Conservation (phyloP, 2,329 filamentous ascomycete genomes). For the Pestalotiopsis sp. region DNA sequence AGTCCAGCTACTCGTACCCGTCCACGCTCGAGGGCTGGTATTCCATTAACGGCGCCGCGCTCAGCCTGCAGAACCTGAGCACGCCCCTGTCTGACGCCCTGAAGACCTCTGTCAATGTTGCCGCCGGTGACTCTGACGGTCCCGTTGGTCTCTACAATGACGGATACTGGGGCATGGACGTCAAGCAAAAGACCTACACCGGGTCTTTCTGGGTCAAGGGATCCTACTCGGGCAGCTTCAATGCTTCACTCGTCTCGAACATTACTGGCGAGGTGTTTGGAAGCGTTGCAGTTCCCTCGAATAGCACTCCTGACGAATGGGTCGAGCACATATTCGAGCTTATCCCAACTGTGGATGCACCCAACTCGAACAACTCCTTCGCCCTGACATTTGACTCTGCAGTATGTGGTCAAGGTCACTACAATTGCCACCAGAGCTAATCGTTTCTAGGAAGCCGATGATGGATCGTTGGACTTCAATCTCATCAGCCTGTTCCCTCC, state of each 20-base stretch:
- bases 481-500: conserved; percentile 61
- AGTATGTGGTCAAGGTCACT: conserved; percentile 17
- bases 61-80: conserved; percentile 47
- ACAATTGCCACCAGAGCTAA: background rate
- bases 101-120: conserved; percentile 50
- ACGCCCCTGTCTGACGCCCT: conserved; percentile 53
- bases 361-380: conserved; percentile 57
- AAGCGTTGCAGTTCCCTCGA: conserved; percentile 45
- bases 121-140: conserved; percentile 27
- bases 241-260: conserved; percentile 45
- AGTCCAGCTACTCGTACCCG: conserved; percentile 46
- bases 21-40: conserved; percentile 47
- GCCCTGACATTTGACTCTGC: conserved; percentile 50
- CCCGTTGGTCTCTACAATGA: conserved; percentile 50
- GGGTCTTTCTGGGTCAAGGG: conserved; percentile 56
- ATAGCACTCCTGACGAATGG: conserved; percentile 42
- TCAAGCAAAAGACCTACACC: conserved; percentile 46
- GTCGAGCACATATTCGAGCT: conserved; percentile 51
- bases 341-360: conserved; percentile 43
- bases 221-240: conserved; percentile 46
- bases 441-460: conserved; percentile 30
- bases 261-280: conserved; percentile 46
- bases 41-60: conserved; percentile 39
- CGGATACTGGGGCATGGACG: conserved; percentile 59
- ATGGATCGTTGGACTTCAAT: conserved; percentile 53